These are phyloP conservation scores for Urochloa ruziziensis DNA, from an alignment of 176 grass and related monocot species.

Conservation along the genomic window DNA sequence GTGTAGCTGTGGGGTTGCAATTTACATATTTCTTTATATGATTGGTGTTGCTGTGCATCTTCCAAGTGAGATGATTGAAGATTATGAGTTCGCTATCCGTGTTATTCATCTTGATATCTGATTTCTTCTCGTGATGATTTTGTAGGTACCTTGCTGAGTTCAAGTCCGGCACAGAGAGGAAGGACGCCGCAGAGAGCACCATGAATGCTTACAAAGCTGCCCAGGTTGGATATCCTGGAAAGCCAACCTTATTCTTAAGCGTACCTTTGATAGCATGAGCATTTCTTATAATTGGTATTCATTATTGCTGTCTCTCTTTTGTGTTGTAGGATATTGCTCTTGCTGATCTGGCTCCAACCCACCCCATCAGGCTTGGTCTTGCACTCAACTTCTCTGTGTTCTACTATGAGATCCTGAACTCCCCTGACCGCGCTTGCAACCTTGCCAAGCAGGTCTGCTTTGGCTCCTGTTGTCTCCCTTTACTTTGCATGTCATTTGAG, in stretches of 20 bases:
- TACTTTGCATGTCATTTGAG: background rate
- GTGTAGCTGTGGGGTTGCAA: background rate
- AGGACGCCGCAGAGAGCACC: slow-evolving; percentile 78
- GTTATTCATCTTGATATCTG: background rate
- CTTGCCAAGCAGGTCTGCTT: slow-evolving; percentile 71
- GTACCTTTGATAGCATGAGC: background rate
- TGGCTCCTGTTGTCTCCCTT: background rate
- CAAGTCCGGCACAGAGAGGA: slow-evolving; percentile 64
- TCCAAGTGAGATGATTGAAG: background rate
- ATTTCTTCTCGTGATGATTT: slow-evolving; percentile 2
- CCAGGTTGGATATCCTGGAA: slow-evolving; percentile 42
- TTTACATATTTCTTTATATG: background rate
- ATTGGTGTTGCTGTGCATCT: background rate
- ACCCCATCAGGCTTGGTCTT: slow-evolving; percentile 88
- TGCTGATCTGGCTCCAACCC: slow-evolving; percentile 73
- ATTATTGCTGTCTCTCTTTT: background rate
- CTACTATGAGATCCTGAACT: slow-evolving; percentile 92
- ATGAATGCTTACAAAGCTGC: slow-evolving; percentile 86
- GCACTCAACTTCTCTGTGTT: slow-evolving; percentile 92
- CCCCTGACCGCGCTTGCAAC: slow-evolving; percentile 76
- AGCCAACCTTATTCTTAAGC: background rate
- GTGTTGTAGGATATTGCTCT: slow-evolving; percentile 67
- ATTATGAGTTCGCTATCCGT: background rate
- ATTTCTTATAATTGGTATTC: background rate
- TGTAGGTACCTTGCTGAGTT: slow-evolving; percentile 84